Conservation (phyloP, 768 basidiomycete species). For the Hericium erinaceus region DNA sequence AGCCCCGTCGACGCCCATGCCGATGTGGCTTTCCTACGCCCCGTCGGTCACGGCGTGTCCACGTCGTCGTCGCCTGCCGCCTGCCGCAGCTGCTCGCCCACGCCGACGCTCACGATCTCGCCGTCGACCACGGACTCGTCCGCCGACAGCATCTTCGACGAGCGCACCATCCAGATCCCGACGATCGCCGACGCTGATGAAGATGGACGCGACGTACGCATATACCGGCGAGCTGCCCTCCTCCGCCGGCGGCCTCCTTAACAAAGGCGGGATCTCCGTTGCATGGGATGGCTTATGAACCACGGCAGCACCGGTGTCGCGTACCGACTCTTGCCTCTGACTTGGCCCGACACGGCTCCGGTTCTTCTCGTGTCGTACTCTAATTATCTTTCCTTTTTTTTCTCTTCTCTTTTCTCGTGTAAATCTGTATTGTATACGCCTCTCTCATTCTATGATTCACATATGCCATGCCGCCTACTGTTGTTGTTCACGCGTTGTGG, state of each 20-base stretch:
- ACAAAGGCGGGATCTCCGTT: constrained; percentile 10
- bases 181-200: constrained; percentile 6
- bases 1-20: neutral
- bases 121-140: constrained; percentile 11
- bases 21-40: neutral
- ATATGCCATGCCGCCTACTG: no score
- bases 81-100: constrained; percentile 8
- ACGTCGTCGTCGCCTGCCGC: neutral
- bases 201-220: constrained; percentile 12
- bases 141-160: constrained; percentile 12
- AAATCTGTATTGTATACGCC: neutral
- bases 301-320: constrained; percentile 4
- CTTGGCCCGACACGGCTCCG: neutral
- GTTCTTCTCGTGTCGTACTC: neutral
- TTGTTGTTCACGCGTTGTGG: no score
- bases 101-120: constrained; percentile 12
- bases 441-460: no score
- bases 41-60: neutral
- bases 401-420: neutral
- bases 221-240: constrained; percentile 7
- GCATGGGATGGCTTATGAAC: constrained; percentile 12
- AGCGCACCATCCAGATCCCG: constrained; percentile 12
- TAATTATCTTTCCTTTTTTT: constrained; percentile 6
- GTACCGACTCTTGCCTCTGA: constrained; percentile 5
- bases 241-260: neutral